Evolutionary conservation across 768 basidiomycete genomes (phyloP), one percentile per base, ranked within the genome.

Genomic region (Tulasnella sp.): DNA sequence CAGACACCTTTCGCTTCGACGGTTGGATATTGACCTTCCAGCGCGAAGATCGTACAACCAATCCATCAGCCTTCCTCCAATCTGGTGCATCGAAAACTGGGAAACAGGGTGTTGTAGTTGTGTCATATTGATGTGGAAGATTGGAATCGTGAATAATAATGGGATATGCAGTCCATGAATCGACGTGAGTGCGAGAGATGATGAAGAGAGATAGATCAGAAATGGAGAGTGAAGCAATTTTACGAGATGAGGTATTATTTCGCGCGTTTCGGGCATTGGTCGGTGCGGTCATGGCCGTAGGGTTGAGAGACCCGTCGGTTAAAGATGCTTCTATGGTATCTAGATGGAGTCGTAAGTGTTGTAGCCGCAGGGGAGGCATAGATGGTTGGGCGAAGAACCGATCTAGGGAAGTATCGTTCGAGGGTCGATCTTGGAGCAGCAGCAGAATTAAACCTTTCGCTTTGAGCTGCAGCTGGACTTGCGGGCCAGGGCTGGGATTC

Each of bases 131-230:
- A 8, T 85, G 85, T 19, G 87, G 83, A 24, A 97, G 89, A 81
- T 90, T 85, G n/a, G 88, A 88, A 82, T 97, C 96, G 14, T 91
- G 91, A 73, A 96, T 89, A 24, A 97, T 83, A 68, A 97, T 85
- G 18, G 95, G 95, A 19, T 88, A 87, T 36, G 91, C 78, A 16
- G 80, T 42, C 79, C 78, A 81, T 76, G 31, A 83, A 14, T 40
- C 75, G 34, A 62, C 62, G 8, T 39, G 31, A n/a, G 68, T 19
- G 27, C 56, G 71, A 52, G 77, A 73, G 27, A 44, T 46, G 16
- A 71, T 27, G 38, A 71, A 52, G 10, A 52, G 44, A 36, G 68
- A 46, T 71, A 71, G n/a, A 58, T 80, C 73, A 27, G 36, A 46
- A 36, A 80, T 42, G 36, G 75, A 36, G 18, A 76, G 21, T 34